phyloP scores from a whole-genome alignment of 176 grass and related monocot species.

The Chloris gayana region DNA sequence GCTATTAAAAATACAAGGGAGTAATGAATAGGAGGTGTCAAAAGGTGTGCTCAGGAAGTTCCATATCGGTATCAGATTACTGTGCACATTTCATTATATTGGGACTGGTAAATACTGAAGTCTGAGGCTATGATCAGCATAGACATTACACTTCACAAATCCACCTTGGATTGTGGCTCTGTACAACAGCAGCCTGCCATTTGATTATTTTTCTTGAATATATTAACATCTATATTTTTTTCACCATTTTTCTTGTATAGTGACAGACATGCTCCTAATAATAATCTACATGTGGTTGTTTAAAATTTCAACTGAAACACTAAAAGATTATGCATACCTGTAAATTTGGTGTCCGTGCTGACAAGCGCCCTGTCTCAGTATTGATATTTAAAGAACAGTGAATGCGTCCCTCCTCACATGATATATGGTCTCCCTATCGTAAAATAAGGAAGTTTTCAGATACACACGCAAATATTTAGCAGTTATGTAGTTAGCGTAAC shows the following conservation, averaged over 20 bases:
- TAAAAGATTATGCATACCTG: conserved; percentile 63
- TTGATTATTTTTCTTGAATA: conserved; percentile 17
- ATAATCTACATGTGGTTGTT: conserved; percentile 1
- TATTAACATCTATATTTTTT: neutral
- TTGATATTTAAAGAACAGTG: conserved; percentile 99
- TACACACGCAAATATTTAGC: neutral
- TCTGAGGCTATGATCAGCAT: conserved; percentile 12
- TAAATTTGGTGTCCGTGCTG: conserved; percentile 80
- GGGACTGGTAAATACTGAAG: conserved; percentile 16
- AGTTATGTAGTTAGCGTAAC: conserved; percentile 3
- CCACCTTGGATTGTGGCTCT: conserved; percentile 8
- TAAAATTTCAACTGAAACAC: conserved; percentile 8
- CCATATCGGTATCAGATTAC: conserved; percentile 13
- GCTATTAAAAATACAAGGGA: neutral
- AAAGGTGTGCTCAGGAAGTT: neutral
- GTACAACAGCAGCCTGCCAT: conserved; percentile 19
- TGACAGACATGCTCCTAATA: conserved; percentile 7
- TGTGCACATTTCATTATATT: conserved; percentile 12
- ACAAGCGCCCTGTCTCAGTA: conserved; percentile 91
- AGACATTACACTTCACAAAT: conserved; percentile 5
- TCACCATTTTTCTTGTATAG: neutral
- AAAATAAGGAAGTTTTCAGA: conserved; percentile 17
- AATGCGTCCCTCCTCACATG: conserved; percentile 68
- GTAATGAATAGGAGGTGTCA: neutral
- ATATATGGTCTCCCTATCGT: conserved; percentile 74